Base-by-base conservation (phyloP, 192 early-diverging fungal species). In the Backusella tuberculispora region DNA sequence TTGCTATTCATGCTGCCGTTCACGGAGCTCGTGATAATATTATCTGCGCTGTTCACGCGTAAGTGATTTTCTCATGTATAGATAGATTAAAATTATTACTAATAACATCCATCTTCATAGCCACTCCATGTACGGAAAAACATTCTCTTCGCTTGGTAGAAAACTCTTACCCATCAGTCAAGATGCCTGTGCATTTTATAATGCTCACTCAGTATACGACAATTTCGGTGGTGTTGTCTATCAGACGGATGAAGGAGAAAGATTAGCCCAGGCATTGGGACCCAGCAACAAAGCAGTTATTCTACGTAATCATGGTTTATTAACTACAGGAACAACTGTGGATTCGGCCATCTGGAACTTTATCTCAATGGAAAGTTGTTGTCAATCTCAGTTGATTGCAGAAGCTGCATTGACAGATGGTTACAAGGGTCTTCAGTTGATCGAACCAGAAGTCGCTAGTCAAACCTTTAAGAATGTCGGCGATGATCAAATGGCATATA, bases 141-240 rank as follows among this genome's bases (percentile, higher is more conserved):
- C 89, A 56, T 88, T 90, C 46, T 88, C 89, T 29, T 63, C 81
- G 0, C 45, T 87, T 12, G 89, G 79, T 8, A 56, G 73, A 41
- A 69, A 74, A 4, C 43, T 90, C 10, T 44, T 83, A 46, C 88
- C 88, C 0, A 85, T 90, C 43, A 85, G 86, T 56, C 89, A 90
- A 75, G 89, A 90, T 38, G 82, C 89, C 1, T 90, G 89, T 60
- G 83, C 84, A 43, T 90, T 90, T 69, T 90, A 83, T 69, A 71
- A 87, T 0, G 69, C 82, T 67, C 89, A 90, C 45, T 75, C 78
- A 42, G 15, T 90, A 38, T 85, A 85, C 41, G 82, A 87, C 1
- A 80, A 85, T 6, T 90, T 84, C 46, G 83, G 83, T 44, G 89
- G 89, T 34, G 85, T 90, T 1, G 86, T 90, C 19, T 84, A 79